phyloP scores from a whole-genome alignment of 2,329 filamentous ascomycete species.

The Clonostachys sp. region DNA sequence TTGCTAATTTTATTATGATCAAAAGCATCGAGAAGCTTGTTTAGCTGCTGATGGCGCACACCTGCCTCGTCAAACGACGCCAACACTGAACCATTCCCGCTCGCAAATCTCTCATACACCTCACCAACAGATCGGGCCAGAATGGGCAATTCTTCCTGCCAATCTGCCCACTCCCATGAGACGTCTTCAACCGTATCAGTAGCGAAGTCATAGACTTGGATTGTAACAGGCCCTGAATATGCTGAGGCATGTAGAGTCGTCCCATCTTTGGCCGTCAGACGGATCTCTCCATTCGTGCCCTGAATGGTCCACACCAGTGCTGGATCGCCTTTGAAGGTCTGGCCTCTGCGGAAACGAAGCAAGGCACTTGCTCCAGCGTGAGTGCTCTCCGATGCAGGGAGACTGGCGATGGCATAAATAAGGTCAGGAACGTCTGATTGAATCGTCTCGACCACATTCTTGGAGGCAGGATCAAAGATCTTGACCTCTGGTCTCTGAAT shows the following conservation, averaged over 20 bases:
- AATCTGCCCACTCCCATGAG: constrained; percentile 37
- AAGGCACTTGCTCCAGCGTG: constrained; percentile 31
- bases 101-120: constrained; percentile 52
- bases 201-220: constrained; percentile 45
- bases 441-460: constrained; percentile 21
- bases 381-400: constrained; percentile 14
- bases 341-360: constrained; percentile 39
- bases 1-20: too few relatives aligned
- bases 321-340: constrained; percentile 40
- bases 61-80: constrained; percentile 35
- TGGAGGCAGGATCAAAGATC: constrained; percentile 21
- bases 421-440: constrained; percentile 39
- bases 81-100: constrained; percentile 13
- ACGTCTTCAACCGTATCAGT: constrained; percentile 36
- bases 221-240: constrained; percentile 31
- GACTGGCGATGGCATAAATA: constrained; percentile 23
- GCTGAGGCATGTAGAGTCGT: constrained; percentile 19
- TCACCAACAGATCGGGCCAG: constrained; percentile 43
- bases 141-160: constrained; percentile 37
- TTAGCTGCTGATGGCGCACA: constrained; percentile 40
- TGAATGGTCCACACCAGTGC: constrained; percentile 43
- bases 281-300: constrained; percentile 46
- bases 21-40: constrained; percentile 15
- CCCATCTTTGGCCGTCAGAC: constrained; percentile 23
- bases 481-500: constrained; percentile 34